Percentiles rank a stretch among this genome's conserved stretches.
Evolutionary conservation across 73 alveolate species (phyloP).

Genomic region (Symbiodinium pilosum): DNA sequence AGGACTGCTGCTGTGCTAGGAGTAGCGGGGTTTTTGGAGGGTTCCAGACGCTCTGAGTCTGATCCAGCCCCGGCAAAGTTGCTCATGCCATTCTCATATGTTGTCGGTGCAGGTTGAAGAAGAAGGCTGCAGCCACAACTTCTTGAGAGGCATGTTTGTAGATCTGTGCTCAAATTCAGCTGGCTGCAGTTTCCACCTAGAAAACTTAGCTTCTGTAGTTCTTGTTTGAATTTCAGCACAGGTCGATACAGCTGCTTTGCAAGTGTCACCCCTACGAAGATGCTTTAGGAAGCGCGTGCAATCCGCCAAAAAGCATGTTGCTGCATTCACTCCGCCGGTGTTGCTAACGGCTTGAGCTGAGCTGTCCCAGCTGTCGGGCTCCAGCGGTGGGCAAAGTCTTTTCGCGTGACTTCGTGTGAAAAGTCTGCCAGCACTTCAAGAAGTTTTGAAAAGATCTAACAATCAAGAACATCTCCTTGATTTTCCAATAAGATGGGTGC

Average conservation of each 20-base stretch:
- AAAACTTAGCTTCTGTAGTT: too few species aligned
- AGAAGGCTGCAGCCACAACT: slow-evolving; percentile 32
- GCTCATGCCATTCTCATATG: neutral
- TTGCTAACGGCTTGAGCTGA: too few species aligned
- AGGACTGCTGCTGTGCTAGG: slow-evolving; percentile 24
- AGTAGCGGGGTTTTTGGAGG: neutral
- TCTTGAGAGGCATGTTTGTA: too few species aligned
- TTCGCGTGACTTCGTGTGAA: too few species aligned
- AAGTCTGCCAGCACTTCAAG: too few species aligned
- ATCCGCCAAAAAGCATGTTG: neutral
- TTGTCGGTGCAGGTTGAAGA: slow-evolving; percentile 39
- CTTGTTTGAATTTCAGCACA: neutral
- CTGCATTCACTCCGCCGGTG: too few species aligned
- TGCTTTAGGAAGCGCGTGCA: neutral
- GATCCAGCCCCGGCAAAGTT: neutral
- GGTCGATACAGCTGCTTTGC: neutral
- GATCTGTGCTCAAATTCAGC: too few species aligned
- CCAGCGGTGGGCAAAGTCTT: too few species aligned
- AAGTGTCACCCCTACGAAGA: neutral
- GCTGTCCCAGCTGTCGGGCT: too few species aligned
- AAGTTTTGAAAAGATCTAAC: too few species aligned
- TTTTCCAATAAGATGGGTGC: slow-evolving; percentile 40
- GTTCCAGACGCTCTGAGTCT: neutral
- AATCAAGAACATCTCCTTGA: too few species aligned
- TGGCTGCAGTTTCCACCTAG: too few species aligned